Conservation (phyloP, 1,284 basidiomycete species). For the Laetiporus sulphureus region DNA sequence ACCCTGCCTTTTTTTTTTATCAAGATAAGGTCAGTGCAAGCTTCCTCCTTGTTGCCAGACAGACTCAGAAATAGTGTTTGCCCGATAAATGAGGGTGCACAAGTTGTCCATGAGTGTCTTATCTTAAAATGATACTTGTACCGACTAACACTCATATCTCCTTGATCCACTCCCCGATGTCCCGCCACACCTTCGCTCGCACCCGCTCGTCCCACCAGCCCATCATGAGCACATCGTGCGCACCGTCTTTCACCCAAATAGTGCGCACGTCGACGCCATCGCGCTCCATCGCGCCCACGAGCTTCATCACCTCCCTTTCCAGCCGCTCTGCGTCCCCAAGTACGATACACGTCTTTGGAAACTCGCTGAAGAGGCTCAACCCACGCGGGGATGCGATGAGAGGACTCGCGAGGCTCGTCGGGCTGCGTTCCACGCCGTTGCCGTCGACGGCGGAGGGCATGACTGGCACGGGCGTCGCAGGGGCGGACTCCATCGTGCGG, state of each 20-base stretch:
- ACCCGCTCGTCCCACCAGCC: slow-evolving; percentile 30
- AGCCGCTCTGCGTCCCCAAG: slow-evolving; percentile 33
- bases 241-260: slow-evolving; percentile 29
- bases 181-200: slow-evolving; percentile 25
- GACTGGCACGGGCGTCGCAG: slow-evolving; percentile 17
- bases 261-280: slow-evolving; percentile 28
- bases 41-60: no score
- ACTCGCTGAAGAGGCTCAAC: slow-evolving; percentile 36
- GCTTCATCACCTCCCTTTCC: slow-evolving; percentile 28
- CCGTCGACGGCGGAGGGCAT: slow-evolving; percentile 8
- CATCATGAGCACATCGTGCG: slow-evolving; percentile 31
- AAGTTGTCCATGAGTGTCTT: no score
- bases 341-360: slow-evolving; percentile 37
- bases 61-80: no score
- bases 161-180: slow-evolving; percentile 25
- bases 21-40: no score
- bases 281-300: slow-evolving; percentile 29
- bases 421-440: slow-evolving; percentile 13
- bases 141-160: background rate
- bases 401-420: slow-evolving; percentile 22
- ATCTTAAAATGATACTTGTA: no score
- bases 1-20: no score
- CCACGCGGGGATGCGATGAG: slow-evolving; percentile 24
- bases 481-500: slow-evolving; percentile 20
- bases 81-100: no score